A percentile compares a stretch with the other conserved stretches of the same genome.
Evolutionary conservation across 257 asterid genomes (phyloP).

Genomic region (Nicotiana benthamiana): DNA sequence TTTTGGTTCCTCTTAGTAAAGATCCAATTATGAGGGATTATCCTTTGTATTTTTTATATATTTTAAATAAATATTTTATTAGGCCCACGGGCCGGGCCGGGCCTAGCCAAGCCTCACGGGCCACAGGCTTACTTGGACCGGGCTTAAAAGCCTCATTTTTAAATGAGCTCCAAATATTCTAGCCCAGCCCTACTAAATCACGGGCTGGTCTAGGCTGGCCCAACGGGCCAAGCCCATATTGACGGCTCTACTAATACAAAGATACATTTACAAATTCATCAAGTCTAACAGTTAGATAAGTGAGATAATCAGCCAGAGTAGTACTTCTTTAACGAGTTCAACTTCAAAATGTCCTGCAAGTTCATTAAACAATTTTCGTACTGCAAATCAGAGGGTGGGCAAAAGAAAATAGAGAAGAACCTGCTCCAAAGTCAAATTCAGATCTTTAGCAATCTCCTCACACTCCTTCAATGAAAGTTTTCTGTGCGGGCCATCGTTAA

Average conservation of each 20-base stretch:
- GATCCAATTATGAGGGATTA: no score
- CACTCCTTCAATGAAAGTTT: conserved; percentile 71
- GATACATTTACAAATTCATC: neutral
- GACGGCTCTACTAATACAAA: neutral
- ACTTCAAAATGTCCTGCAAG: neutral
- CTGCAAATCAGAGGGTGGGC: conserved; percentile 1
- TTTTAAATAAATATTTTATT: no score
- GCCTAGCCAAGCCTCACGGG: no score
- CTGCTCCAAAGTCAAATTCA: conserved; percentile 86
- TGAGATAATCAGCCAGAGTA: neutral
- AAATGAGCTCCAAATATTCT: no score
- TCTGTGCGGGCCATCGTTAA: conserved; percentile 40
- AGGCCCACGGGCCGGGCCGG: no score
- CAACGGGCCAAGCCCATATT: no score
- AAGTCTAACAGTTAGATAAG: neutral
- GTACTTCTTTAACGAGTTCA: conserved; percentile 7
- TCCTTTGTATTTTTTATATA: no score
- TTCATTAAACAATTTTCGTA: neutral
- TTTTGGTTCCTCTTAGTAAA: no score
- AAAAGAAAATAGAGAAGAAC: conserved; percentile 35
- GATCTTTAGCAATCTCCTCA: conserved; percentile 68
- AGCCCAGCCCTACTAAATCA: no score
- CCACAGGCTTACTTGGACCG: no score
- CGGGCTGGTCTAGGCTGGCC: no score
- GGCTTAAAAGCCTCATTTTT: no score